Evolutionary conservation across 2,329 filamentous ascomycete species (phyloP).

Genomic region (Tricladium varicosporioides): DNA sequence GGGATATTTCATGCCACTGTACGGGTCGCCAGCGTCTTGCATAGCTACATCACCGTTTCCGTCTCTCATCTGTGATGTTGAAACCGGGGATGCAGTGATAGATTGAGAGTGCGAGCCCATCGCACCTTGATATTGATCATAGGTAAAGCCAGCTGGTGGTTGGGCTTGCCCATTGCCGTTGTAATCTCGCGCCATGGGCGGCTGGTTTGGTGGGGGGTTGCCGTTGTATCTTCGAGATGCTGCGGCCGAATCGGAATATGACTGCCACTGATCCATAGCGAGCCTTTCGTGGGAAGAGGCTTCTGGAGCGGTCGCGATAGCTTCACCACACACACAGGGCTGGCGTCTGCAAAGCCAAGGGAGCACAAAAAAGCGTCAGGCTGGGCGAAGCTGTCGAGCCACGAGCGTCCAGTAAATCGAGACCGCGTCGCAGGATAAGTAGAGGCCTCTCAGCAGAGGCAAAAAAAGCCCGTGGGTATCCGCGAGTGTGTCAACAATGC

Average conservation of each 20-base stretch:
- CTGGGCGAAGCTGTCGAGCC: conserved; percentile 7
- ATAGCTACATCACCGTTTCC: conserved; percentile 76
- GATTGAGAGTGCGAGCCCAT: conserved; percentile 46
- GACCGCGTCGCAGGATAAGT: conserved; percentile 28
- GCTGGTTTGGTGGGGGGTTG: conserved; percentile 43
- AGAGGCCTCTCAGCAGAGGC: conserved; percentile 28
- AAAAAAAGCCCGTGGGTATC: conserved; percentile 27
- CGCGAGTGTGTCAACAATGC: conserved; percentile 30
- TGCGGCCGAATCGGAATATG: conserved; percentile 63
- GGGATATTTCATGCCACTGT: conserved; percentile 82
- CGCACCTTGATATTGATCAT: conserved; percentile 62
- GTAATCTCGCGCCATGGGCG: conserved; percentile 49
- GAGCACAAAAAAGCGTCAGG: background rate
- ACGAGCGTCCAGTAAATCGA: conserved; percentile 17
- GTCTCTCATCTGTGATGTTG: conserved; percentile 62
- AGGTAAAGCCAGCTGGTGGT: conserved; percentile 60
- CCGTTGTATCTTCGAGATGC: conserved; percentile 65
- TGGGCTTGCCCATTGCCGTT: conserved; percentile 39
- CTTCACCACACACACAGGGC: background rate
- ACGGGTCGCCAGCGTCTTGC: conserved; percentile 83
- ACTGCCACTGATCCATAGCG: conserved; percentile 56
- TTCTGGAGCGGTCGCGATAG: conserved; percentile 3
- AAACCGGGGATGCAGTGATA: conserved; percentile 57
- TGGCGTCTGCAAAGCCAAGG: conserved; percentile 3
- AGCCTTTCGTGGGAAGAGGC: conserved; percentile 1